Percentiles rank a stretch among this genome's conserved stretches.
Evolutionary conservation across 2,329 filamentous ascomycete genomes (phyloP).

Genomic region (Colletotrichum sp.): DNA sequence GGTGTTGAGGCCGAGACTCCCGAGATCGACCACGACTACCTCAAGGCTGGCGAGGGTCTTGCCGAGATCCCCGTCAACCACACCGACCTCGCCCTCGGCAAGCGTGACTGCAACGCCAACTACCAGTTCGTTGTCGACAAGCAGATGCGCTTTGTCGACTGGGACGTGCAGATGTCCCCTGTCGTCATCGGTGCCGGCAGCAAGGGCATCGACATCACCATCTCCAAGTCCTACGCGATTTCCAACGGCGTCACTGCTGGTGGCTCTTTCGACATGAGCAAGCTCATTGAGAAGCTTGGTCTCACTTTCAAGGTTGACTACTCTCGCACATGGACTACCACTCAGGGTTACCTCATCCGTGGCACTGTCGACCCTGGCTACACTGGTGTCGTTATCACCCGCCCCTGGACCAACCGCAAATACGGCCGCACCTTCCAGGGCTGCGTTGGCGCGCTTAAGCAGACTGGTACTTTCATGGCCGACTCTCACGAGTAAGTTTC

Average conservation of each 20-base stretch:
- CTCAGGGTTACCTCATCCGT: background rate
- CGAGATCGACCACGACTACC: background rate
- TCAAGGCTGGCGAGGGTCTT: background rate
- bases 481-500: slow-evolving; percentile 3
- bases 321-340: slow-evolving; percentile 12
- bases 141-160: slow-evolving; percentile 15
- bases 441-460: slow-evolving; percentile 1
- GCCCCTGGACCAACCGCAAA: slow-evolving; percentile 15
- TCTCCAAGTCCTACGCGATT: slow-evolving; percentile 9
- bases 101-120: slow-evolving; percentile 7
- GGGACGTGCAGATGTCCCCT: slow-evolving; percentile 20
- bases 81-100: background rate
- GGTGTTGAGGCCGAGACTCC: background rate
- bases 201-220: slow-evolving; percentile 11
- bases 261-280: background rate
- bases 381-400: slow-evolving; percentile 9
- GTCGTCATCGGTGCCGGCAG: slow-evolving; percentile 8
- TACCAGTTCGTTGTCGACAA: background rate
- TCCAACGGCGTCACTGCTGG: background rate
- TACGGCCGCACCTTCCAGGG: slow-evolving; percentile 18
- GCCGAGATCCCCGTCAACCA: background rate
- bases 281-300: slow-evolving; percentile 4
- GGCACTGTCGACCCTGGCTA: slow-evolving; percentile 8
- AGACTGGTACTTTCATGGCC: slow-evolving; percentile 16
- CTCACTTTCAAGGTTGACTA: background rate